Conservation (phyloP, 208 protist genomes). For the Trypanosoma scelopori region DNA sequence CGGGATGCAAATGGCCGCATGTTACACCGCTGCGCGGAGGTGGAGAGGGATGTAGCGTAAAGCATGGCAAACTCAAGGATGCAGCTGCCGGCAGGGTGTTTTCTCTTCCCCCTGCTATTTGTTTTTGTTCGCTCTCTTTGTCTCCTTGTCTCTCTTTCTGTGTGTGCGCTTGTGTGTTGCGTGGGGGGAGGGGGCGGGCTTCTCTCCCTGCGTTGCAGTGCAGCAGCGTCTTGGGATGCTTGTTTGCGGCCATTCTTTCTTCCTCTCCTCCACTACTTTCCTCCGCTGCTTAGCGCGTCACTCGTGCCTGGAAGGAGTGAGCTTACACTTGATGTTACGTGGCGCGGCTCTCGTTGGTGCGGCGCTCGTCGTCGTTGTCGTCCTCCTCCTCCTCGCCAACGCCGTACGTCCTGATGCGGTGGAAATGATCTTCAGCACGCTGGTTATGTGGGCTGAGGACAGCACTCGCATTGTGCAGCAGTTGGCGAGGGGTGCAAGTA, state of each 20-base stretch:
- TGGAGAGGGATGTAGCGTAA: background rate
- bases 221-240: too few species aligned
- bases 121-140: background rate
- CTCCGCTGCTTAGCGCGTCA: background rate
- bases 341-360: background rate
- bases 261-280: slow-evolving; percentile 2
- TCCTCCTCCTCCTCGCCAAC: background rate
- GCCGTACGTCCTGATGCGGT: background rate
- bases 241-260: slow-evolving; percentile 2
- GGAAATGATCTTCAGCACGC: background rate
- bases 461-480: background rate
- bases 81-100: background rate
- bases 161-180: too few species aligned
- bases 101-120: slow-evolving; percentile 6
- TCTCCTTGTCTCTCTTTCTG: background rate
- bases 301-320: background rate
- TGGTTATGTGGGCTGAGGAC: background rate
- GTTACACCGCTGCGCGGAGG: too few species aligned
- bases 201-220: too few species aligned
- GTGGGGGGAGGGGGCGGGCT: too few species aligned
- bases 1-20: too few species aligned
- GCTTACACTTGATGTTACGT: background rate
- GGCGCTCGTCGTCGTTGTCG: background rate
- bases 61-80: background rate
- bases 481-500: background rate